Base-by-base conservation (phyloP, 495 filamentous ascomycete species). In the Penicillium cataractarum region DNA sequence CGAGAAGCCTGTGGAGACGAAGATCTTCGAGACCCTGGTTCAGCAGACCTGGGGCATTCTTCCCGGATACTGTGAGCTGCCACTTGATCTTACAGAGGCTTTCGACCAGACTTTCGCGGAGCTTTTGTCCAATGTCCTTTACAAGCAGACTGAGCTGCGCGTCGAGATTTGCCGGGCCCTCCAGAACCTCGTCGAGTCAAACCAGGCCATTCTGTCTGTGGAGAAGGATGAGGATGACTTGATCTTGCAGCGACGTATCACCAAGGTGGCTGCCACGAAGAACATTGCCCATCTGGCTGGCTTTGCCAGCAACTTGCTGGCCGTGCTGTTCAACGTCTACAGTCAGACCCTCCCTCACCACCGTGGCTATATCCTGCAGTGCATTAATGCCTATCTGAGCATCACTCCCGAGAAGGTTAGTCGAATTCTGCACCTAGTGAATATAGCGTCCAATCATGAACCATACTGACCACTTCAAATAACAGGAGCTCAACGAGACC, bases 311-410 rank as follows among this genome's bases (percentile, higher is more conserved):
- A 97, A 99, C 63, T 72, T 98, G 65, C 83, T 99, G 29, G 92
- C 95, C 3, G 95, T 98, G 3, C 82, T 99, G 42, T 98, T 98
- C 82, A 99, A 99, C 71, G 94, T 98, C 27, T 99, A 98, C 78
- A 96, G 90, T 70, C 88, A 96, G 71, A 98, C 96, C 1, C 81
- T 98, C 22, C 95, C 96, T 1, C 92, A 97, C 71, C 92, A 92
- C 71, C 83, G 95, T 62, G 92, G 93, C 2, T 90, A 88, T 35
- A 93, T 99, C 55, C 81, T 99, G 26, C 87, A 92, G 69, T 97
- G 93, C 67, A 93, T 98, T 76, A 96, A 97, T 76, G 87, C 92
- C 5, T 97, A 90, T 75, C 77, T 99, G 63, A 95, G 92, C 78
- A 93, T 99, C 63, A 90, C 91, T 6, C 89, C 86, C 10, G 83